Conservation (phyloP, 2,329 filamentous ascomycete species). For the Apiospora pterosperma region DNA sequence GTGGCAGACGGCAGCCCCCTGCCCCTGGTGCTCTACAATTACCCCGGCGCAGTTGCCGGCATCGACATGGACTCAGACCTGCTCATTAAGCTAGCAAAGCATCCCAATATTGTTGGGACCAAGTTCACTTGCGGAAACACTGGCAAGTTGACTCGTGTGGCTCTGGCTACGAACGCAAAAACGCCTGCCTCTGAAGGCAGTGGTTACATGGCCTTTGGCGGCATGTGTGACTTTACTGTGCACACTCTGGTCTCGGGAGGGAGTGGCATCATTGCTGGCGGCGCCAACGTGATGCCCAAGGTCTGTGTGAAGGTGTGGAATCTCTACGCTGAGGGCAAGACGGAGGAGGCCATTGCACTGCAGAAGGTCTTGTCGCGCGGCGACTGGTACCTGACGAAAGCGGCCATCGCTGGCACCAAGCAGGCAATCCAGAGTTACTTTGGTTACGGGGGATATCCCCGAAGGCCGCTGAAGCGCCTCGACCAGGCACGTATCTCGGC, state of each 20-base stretch:
- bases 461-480: slow-evolving; percentile 44
- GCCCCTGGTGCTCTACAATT: slow-evolving; percentile 62
- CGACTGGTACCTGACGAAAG: slow-evolving; percentile 59
- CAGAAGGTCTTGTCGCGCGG: slow-evolving; percentile 63
- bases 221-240: slow-evolving; percentile 67
- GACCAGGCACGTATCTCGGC: slow-evolving; percentile 19
- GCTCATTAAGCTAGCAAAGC: slow-evolving; percentile 47
- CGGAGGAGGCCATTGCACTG: slow-evolving; percentile 56
- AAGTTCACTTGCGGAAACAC: slow-evolving; percentile 54
- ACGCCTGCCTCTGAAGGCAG: slow-evolving; percentile 57
- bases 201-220: slow-evolving; percentile 82
- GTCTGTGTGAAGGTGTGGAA: slow-evolving; percentile 59
- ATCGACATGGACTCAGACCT: slow-evolving; percentile 54
- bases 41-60: slow-evolving; percentile 51
- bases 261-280: slow-evolving; percentile 62
- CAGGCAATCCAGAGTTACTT: slow-evolving; percentile 58
- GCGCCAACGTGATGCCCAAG: slow-evolving; percentile 67
- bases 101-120: slow-evolving; percentile 56
- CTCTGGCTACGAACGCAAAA: slow-evolving; percentile 62
- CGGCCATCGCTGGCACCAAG: slow-evolving; percentile 67
- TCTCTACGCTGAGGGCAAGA: slow-evolving; percentile 55
- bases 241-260: slow-evolving; percentile 61
- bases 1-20: slow-evolving; percentile 54
- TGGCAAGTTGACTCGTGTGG: slow-evolving; percentile 44
- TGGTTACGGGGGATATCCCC: slow-evolving; percentile 60